These are phyloP conservation scores for Nicotiana benthamiana DNA, from an alignment of 257 asterid species.

Conservation along the genomic window DNA sequence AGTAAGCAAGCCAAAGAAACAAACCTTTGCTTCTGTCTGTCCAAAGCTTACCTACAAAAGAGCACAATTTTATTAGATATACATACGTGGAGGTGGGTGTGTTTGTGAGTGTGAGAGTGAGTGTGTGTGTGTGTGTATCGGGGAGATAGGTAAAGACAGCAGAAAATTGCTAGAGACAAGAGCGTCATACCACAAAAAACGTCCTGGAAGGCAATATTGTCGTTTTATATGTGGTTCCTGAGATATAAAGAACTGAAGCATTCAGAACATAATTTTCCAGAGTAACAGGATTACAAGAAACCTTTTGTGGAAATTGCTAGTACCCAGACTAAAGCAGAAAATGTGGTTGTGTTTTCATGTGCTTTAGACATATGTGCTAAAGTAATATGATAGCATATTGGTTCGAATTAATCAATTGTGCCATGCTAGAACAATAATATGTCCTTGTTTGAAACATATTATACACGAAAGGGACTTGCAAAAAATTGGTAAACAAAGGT, in stretches of 20 bases:
- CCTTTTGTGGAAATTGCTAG: background rate
- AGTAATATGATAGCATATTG: background rate
- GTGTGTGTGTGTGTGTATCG: background rate
- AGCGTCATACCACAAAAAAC: constrained; percentile 73
- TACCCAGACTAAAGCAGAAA: background rate
- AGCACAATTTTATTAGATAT: background rate
- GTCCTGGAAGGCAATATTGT: constrained; percentile 81
- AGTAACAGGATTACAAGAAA: background rate
- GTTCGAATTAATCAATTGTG: background rate
- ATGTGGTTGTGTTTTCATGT: background rate
- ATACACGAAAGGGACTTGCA: background rate
- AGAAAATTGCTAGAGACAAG: background rate
- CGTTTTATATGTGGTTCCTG: constrained; percentile 83
- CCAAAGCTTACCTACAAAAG: constrained; percentile 70
- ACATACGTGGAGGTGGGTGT: background rate
- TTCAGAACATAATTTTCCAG: background rate
- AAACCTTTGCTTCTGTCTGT: constrained; percentile 93
- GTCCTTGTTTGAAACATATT: background rate
- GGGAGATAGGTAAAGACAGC: background rate
- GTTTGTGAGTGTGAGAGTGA: too few relatives aligned
- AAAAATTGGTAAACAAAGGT: background rate
- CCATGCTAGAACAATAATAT: background rate
- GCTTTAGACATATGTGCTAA: background rate
- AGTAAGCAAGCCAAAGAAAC: constrained; percentile 9
- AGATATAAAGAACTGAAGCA: constrained; percentile 8